Conservation (phyloP, 2,329 filamentous ascomycete species). For the Trichoderma sp. region DNA sequence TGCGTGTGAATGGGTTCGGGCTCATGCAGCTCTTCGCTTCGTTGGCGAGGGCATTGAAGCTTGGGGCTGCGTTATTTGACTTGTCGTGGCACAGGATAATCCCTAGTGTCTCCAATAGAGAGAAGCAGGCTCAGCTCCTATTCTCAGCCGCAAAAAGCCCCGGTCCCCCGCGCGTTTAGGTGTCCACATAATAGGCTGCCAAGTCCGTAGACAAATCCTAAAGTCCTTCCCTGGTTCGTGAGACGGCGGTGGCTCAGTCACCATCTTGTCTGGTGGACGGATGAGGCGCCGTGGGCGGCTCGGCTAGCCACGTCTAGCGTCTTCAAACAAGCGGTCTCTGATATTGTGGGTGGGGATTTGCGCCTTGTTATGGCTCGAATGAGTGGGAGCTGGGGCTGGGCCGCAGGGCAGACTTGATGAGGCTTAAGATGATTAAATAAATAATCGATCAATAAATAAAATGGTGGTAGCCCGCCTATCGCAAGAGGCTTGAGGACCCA, state of each 20-base stretch:
- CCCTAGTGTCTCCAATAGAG: slow-evolving; percentile 8
- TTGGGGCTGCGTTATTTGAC: slow-evolving; percentile 10
- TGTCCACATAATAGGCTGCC: slow-evolving; percentile 16
- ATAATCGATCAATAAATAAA: background rate
- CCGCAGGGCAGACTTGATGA: slow-evolving; percentile 18
- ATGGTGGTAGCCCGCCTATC: background rate
- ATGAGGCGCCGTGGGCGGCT: slow-evolving; percentile 15
- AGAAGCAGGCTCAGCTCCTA: slow-evolving; percentile 15
- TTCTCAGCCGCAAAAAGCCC: slow-evolving; percentile 19
- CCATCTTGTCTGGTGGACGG: slow-evolving; percentile 3
- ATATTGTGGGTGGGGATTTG: background rate
- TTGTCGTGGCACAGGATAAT: slow-evolving; percentile 3
- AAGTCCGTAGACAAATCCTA: background rate
- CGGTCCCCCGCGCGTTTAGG: slow-evolving; percentile 8
- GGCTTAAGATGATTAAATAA: slow-evolving; percentile 6
- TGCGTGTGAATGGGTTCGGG: background rate
- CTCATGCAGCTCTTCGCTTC: background rate
- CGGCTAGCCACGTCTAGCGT: slow-evolving; percentile 16
- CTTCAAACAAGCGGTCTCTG: slow-evolving; percentile 15
- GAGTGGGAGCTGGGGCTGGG: background rate
- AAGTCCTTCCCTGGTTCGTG: background rate
- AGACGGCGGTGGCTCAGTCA: slow-evolving; percentile 17
- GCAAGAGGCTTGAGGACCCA: slow-evolving; percentile 1
- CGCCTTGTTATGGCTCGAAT: background rate
- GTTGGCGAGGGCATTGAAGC: background rate